Evolutionary conservation across 352 stramenopile species (phyloP).

Genomic region (Pelagophyceae sp.): DNA sequence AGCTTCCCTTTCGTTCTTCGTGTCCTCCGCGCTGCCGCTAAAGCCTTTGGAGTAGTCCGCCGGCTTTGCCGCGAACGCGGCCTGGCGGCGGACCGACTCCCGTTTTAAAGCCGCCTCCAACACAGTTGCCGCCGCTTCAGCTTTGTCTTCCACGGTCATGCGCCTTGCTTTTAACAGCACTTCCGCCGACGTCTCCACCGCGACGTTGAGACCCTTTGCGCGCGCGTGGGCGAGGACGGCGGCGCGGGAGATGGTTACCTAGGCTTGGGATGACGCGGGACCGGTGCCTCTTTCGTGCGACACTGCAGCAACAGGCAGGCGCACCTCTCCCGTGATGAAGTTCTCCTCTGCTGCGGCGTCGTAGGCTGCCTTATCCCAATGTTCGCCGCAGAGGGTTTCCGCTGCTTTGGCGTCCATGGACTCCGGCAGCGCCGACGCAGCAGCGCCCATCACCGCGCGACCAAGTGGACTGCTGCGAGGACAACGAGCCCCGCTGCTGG

Average conservation of each 20-base stretch:
- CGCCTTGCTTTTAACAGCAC: neutral
- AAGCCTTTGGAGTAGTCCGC: constrained; percentile 10
- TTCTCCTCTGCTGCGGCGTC: neutral
- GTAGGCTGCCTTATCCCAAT: neutral
- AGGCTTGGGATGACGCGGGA: neutral
- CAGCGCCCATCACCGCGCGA: neutral
- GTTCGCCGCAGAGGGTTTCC: neutral
- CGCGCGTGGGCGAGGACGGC: neutral
- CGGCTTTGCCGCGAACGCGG: neutral
- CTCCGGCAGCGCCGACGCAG: neutral
- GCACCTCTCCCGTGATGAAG: neutral
- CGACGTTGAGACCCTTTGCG: neutral
- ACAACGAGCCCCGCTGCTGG: neutral
- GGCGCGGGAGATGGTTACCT: neutral
- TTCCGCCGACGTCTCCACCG: neutral
- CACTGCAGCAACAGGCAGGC: neutral
- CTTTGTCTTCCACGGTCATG: neutral
- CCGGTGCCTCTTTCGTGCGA: neutral
- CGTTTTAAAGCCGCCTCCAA: neutral
- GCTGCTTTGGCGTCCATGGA: neutral
- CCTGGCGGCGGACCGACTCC: neutral
- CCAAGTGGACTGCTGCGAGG: neutral
- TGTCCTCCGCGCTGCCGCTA: neutral
- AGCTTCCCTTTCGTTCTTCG: constrained; percentile 4
- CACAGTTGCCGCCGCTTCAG: neutral